Evolutionary conservation across 2,329 filamentous ascomycete genomes (phyloP), one percentile per base, ranked within the genome.

Genomic region (Chrysoporthe puriensis): DNA sequence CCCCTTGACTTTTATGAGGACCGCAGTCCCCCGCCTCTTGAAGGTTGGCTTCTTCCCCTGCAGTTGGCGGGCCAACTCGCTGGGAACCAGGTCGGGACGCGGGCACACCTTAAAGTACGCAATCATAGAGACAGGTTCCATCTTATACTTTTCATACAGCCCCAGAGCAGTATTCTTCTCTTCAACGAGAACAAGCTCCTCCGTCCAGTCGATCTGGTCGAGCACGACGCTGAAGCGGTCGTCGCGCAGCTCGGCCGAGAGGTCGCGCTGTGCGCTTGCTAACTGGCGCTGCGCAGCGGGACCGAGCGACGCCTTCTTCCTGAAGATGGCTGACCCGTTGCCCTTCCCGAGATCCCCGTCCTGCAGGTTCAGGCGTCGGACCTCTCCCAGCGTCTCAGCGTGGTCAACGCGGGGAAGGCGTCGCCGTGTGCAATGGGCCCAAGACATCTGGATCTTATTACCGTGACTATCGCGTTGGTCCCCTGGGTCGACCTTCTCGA

Each of bases 61-160:
- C 13, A 64, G n/a, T 44, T 43, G 54, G 16, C 64, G 56, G 34
- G 60, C 61, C 52, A 70, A 42, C 62, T 64, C 57, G 13, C 67
- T 64, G 16, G 69, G 61, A 8, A 62, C 9, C n/a, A 66, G 34
- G 16, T 74, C 74, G 0, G 70, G 69, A 26, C 73, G 76, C 1
- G 81, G 82, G 3, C 74, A 74, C 9, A 79, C 76, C 71, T 79
- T 81, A 71, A 83, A 85, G 72, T 83, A 85, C 11, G 79, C 80
- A 1, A 78, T 83, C 52, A 86, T 74, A 9, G 79, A 79, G 8
- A 79, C 71, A 11, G 78, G 77, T 70, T 84, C 79, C 14, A 72
- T 73, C n/a, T 71, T 73, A 59, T 66, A 74, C 70, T 74, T 78
- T 32, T 60, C 44, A 63, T 74, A 70, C 63, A 70, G 70, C 71